These are phyloP conservation scores for Diplocarpon rosae DNA, from an alignment of 2,329 filamentous ascomycete species.

Conservation along the genomic window DNA sequence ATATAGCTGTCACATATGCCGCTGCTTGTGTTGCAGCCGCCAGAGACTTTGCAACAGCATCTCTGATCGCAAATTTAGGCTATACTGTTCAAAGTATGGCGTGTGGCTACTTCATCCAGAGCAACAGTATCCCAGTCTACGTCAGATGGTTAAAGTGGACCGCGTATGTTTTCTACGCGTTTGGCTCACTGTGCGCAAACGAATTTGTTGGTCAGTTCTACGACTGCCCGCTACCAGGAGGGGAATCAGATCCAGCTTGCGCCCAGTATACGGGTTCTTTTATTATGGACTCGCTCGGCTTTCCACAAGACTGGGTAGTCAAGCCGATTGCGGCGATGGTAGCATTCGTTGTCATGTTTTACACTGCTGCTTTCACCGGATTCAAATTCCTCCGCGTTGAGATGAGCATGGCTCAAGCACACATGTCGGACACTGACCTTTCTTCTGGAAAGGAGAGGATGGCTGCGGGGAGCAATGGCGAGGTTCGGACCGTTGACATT, in stretches of 20 bases:
- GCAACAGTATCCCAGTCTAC: constrained; percentile 62
- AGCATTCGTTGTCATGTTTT: constrained; percentile 53
- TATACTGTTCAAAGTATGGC: constrained; percentile 66
- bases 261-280: constrained; percentile 57
- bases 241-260: constrained; percentile 53
- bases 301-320: constrained; percentile 56
- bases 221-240: constrained; percentile 54
- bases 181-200: constrained; percentile 60
- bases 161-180: constrained; percentile 56
- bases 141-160: constrained; percentile 68
- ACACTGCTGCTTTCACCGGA: constrained; percentile 47
- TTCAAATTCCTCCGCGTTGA: constrained; percentile 55
- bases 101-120: constrained; percentile 68
- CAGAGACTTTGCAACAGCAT: constrained; percentile 59
- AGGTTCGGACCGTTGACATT: constrained; percentile 52
- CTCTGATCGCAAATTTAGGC: constrained; percentile 58
- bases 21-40: constrained; percentile 54
- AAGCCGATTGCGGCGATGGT: constrained; percentile 53
- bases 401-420: constrained; percentile 57
- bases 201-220: constrained; percentile 66
- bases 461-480: constrained; percentile 38
- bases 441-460: constrained; percentile 64
- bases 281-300: constrained; percentile 57
- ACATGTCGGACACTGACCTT: constrained; percentile 45
- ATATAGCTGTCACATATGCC: constrained; percentile 62